Base-by-base conservation (phyloP, 2,329 filamentous ascomycete species). In the Lizonia empirigonia region DNA sequence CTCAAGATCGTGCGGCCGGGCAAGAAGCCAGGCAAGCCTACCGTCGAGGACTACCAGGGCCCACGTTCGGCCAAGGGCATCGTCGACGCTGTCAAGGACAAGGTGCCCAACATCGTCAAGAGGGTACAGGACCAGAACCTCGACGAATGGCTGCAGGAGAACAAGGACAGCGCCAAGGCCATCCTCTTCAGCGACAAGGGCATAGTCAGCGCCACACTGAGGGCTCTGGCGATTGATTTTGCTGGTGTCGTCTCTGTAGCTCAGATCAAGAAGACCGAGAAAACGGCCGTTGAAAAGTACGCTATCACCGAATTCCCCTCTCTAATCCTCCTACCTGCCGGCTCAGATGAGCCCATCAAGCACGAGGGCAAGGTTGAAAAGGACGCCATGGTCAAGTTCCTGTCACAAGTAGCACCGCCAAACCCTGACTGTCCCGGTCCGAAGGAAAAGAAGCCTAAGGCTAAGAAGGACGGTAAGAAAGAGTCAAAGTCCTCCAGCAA, bases 131-230 rank as follows among this genome's bases (percentile, higher is more conserved):
- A 96, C 73, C 90, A 89, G 74, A 87, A 89, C 36, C 67, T 96
- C 29, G 86, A 91, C 50, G 77, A 77, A 10, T 99, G 93, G 82
- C 74, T 97, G 40, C 76, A 77, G 8, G 81, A 83, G 50, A 81
- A 83, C 35, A 86, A 85, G 53, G 83, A 88, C 16, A 83, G 81
- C 10, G 84, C 91, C 40, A 97, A 96, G 78, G 92, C 89, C 0
- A 85, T 99, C 26, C 78, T 99, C 3, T 97, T 99, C 75, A 95
- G 90, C 2, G 90, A 96, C 49, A 99, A 97, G 78, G 91, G 91
- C 18, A 87, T 88, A 5, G 93, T 90, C 0, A 93, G 90, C 69
- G 85, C 91, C 9, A 79, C 96, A 19, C 77, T 97, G 58, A 89
- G 89, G 72, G 87, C 91, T 54, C 74, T 97, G 45, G 92, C 94